Conservation (phyloP, 2,329 filamentous ascomycete genomes). For the Phaeomoniella chlamydospora region DNA sequence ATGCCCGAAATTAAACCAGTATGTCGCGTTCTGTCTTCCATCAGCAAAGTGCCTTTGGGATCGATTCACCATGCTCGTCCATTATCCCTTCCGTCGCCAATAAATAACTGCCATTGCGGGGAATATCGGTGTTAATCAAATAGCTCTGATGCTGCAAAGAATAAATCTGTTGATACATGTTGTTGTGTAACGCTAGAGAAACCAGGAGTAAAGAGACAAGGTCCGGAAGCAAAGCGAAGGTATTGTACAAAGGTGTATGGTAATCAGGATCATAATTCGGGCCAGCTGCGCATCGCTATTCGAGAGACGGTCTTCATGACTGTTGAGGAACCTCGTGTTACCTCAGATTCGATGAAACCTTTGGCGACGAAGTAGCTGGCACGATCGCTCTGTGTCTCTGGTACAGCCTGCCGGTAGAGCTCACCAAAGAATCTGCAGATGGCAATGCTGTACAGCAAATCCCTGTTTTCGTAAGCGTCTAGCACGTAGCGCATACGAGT, state of each 20-base stretch:
- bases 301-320: not conserved
- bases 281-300: not conserved
- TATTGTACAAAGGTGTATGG: not conserved
- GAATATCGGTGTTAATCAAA: not conserved
- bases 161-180: not conserved
- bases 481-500: conserved; percentile 38
- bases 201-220: no score
- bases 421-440: not conserved
- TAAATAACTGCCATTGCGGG: not conserved
- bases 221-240: no score
- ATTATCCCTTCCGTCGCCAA: no score
- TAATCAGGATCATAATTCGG: not conserved
- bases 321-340: not conserved
- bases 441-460: conserved; percentile 72
- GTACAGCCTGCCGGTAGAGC: not conserved
- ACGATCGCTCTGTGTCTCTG: not conserved
- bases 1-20: no score
- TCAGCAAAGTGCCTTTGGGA: no score
- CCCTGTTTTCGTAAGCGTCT: conserved; percentile 71
- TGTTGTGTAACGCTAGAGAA: not conserved
- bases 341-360: conserved; percentile 1
- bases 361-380: not conserved
- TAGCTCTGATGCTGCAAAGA: not conserved
- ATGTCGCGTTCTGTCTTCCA: not conserved
- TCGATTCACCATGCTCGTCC: no score